Percentiles rank a stretch among this genome's conserved stretches.
phyloP scores from a whole-genome alignment of 306 rosid species.

The Adenanthera pavonina region DNA sequence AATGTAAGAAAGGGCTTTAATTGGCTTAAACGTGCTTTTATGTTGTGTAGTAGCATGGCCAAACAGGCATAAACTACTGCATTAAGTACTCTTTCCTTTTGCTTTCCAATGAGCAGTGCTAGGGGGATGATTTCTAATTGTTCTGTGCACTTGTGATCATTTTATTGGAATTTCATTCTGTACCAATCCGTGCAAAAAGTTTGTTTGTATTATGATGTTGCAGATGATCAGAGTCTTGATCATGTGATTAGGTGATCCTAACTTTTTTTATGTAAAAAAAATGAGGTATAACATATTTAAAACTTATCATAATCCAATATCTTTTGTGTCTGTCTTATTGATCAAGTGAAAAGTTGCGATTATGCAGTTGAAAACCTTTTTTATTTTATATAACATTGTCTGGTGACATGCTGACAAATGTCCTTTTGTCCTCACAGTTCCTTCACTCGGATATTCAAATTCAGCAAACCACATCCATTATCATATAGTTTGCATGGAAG shows the following conservation, averaged over 20 bases:
- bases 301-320: background rate
- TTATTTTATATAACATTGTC: slow-evolving; percentile 18
- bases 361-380: background rate
- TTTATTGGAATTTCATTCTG: slow-evolving; percentile 1
- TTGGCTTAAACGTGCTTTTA: background rate
- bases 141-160: slow-evolving; percentile 6
- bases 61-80: slow-evolving; percentile 12
- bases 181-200: background rate
- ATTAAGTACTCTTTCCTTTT: background rate
- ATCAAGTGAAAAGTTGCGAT: background rate
- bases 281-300: background rate
- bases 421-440: slow-evolving; percentile 58
- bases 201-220: background rate
- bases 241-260: slow-evolving; percentile 9
- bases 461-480: slow-evolving; percentile 51
- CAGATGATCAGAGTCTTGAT: slow-evolving; percentile 16
- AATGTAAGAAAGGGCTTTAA: slow-evolving; percentile 20
- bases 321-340: background rate
- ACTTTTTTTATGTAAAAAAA: background rate
- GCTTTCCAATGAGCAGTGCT: background rate
- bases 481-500: slow-evolving; percentile 61
- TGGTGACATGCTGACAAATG: slow-evolving; percentile 25
- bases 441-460: slow-evolving; percentile 79
- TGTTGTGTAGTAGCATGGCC: background rate
- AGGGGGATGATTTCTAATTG: background rate